phyloP scores from a whole-genome alignment of 169 alveolate species.

The Amoebophrya sp. region DNA sequence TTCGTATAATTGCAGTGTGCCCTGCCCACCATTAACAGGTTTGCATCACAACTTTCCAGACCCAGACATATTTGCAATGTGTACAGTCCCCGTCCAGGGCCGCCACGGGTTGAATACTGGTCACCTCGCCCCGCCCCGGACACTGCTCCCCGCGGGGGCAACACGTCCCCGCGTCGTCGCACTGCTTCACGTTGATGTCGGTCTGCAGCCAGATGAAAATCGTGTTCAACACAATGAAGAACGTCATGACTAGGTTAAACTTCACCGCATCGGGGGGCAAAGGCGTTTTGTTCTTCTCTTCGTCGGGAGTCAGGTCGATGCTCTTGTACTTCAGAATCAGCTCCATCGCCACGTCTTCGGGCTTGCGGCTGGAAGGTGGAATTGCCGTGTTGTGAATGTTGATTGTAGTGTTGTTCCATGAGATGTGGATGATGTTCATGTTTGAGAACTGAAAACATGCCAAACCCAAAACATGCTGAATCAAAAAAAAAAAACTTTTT shows the following conservation, averaged over 20 bases:
- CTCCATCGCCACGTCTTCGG: background rate
- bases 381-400: too few relatives aligned
- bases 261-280: background rate
- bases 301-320: background rate
- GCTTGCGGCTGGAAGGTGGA: conserved; percentile 25
- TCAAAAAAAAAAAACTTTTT: too few relatives aligned
- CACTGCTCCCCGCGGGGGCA: background rate
- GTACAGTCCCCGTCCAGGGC: background rate
- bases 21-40: too few relatives aligned
- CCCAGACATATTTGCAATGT: too few relatives aligned
- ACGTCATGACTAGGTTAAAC: background rate
- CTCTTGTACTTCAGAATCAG: background rate
- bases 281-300: background rate
- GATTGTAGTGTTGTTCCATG: too few relatives aligned
- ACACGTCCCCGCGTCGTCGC: background rate
- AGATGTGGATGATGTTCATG: too few relatives aligned
- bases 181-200: background rate
- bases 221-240: background rate
- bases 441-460: too few relatives aligned
- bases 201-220: background rate
- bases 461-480: too few relatives aligned
- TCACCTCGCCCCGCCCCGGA: background rate
- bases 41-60: too few relatives aligned
- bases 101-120: background rate
- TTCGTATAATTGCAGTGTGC: too few relatives aligned